Base-by-base conservation (phyloP, 2,329 filamentous ascomycete species). In the Calonectria pseudoreteaudii region DNA sequence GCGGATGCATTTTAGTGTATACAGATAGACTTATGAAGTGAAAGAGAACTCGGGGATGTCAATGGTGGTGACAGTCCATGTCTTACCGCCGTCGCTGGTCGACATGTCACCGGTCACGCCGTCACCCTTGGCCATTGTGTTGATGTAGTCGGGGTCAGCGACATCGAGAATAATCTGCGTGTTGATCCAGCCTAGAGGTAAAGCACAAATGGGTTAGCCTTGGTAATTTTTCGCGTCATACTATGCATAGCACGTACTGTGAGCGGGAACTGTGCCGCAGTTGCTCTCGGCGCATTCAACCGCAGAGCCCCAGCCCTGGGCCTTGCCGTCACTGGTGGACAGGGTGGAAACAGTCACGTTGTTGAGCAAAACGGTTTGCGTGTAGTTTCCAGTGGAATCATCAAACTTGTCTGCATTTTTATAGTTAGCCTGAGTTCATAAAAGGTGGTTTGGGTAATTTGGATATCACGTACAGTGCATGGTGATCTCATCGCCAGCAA, bases 201-300 rank as follows among this genome's bases (percentile, higher is more conserved):
- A 23, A 41, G 11, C 16, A 34, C 14, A 20, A 8, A 3, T 23
- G 0, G 1, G 4, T 18, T 7, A 26, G 70, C 68, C 14, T 66
- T 52, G 23, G 56, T 6, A 50, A 3, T 26, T 11, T 10, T 4
- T 0, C 13, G 0, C 6, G 9, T 1, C 3, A 1, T 0, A 10
- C n/a, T 23, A 7, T 8, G 2, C 23, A 7, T 20, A 2, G 3
- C 18, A 65, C 77, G 69, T 75, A 79, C 78, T 69, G 30, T 79
- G 76, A 49, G 78, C 78, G 36, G 66, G 66, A 26, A 81, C 68
- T 2, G 75, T 80, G 77, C 94, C 94, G 88, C 94, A 96, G 87
- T 94, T 93, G 84, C 96, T 93, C 82, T 92, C 93, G 69, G 92
- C 94, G 83, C 91, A 91, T 81, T 94, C 91, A 23, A 87, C 84